Conservation (phyloP, 169 alveolate genomes). For the Prorocentrum cordatum region DNA sequence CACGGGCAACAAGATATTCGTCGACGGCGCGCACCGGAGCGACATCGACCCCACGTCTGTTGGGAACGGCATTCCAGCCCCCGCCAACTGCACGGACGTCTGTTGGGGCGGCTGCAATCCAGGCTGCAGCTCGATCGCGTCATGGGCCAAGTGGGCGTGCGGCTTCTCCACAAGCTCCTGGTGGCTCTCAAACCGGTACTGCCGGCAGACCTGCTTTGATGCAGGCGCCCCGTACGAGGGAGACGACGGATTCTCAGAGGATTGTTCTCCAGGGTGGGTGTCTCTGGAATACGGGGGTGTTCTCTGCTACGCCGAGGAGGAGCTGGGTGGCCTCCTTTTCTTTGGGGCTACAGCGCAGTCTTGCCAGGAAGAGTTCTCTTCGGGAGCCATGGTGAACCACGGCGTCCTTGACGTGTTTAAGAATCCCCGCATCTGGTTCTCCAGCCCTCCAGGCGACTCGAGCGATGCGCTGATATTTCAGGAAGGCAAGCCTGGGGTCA, state of each 20-base stretch:
- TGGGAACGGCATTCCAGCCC: constrained; percentile 10
- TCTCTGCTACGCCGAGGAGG: neutral
- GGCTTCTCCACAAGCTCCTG: neutral
- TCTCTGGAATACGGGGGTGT: neutral
- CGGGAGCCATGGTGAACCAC: too few species aligned
- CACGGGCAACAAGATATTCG: constrained; percentile 6
- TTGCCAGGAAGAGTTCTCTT: too few species aligned
- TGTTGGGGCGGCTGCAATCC: neutral
- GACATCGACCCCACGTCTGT: constrained; percentile 1
- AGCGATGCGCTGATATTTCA: too few species aligned
- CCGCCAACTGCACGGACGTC: neutral
- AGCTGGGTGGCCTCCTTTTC: too few species aligned
- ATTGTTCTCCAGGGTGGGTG: constrained; percentile 29
- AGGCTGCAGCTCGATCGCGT: neutral
- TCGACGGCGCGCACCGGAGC: constrained; percentile 7
- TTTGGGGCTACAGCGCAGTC: too few species aligned
- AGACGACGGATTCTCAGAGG: neutral
- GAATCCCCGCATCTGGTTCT: too few species aligned
- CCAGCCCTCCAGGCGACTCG: too few species aligned
- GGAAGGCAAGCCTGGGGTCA: too few species aligned
- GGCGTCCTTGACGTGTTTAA: too few species aligned
- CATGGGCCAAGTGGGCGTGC: neutral
- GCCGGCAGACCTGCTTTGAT: constrained; percentile 10
- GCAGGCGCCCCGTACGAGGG: neutral
- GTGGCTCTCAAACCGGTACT: constrained; percentile 7